Evolutionary conservation across 2,329 filamentous ascomycete genomes (phyloP), one percentile per base, ranked within the genome.

Genomic region (Phialophora chinensis): DNA sequence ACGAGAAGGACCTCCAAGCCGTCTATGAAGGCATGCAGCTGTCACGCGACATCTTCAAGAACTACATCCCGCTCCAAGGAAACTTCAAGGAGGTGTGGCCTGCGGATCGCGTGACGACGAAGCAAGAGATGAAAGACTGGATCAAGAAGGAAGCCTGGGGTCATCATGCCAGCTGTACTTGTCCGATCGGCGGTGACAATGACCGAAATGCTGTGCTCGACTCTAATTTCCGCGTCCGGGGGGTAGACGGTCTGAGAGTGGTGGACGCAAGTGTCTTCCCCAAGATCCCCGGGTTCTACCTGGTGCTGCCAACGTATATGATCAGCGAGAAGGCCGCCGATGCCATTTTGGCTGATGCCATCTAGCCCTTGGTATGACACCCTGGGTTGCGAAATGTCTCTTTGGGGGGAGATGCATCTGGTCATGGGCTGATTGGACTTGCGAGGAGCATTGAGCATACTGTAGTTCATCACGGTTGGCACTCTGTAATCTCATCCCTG

Each of bases 231-330:
- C 79, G 81, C 12, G 87, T 90, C 0, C 78, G 83, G 8, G 86
- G 86, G 0, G 82, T 87, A 0, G 75, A 79, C 0, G 83, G 84
- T 0, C 73, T 90, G 58, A 78, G 87, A 31, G 87, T 89, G 2
- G 87, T 90, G 0, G 87, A 90, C 77, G 87, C 86, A 0, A 84
- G 81, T 27, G 80, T 85, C 0, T 89, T 85, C 65, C 85, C 33
- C 0, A 79, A 79, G 62, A 86, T 85, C 62, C 85, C 85, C 1
- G 86, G 86, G 68, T 83, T 79, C 61, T 87, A 84, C 71, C 80
- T 83, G 29, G 79, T 81, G 3, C 73, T 84, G 0, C 33, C 85
- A 0, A 82, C 82, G 0, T 87, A 86, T 70, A 85, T 88, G 75
- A 78, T 86, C 4, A 81, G 80, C 1, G 86, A 89, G 79, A 89